Base-by-base conservation (phyloP, 371 early-diverging fungal species). In the Phascolomyces articulosus region DNA sequence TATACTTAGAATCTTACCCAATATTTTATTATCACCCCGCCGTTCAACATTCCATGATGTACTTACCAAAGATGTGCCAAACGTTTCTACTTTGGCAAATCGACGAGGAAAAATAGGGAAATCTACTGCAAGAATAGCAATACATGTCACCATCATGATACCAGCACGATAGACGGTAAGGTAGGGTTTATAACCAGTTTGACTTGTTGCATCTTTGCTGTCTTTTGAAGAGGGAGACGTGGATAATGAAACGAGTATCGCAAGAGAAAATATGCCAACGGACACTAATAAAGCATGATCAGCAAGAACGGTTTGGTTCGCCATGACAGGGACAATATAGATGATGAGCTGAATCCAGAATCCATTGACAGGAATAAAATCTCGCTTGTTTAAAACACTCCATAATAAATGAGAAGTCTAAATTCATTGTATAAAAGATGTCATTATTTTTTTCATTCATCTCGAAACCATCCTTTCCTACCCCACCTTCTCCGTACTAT, bases 71-170 rank as follows among this genome's bases (percentile, higher is more conserved):
- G 96, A 96, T 3, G 89, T 90, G 1, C 98, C 98, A 80, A 87
- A 96, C 11, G 90, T 91, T 65, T 98, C 98, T 4, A 92, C 92
- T 78, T 98, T 98, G 59, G 95, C 95, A 74, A 91, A 95, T 26
- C 89, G 82, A 23, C 96, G 81, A 8, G 98, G 98, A 68, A 96
- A 98, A 28, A 94, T 85, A n/a, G 86, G 84, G 72, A 98, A 98
- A 77, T 98, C 98, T 2, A 98, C 98, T 0, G 97, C 98, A 16
- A 98, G 82, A 59, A 98, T 98, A 13, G 83, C 85, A 38, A 86
- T 87, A 73, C 90, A 96, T 40, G 90, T 94, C 55, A 89, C 55
- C 70, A 91, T 71, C 95, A 91, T 90, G 82, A 93, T 80, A 26
- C 85, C 87, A 9, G 90, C 88, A 9, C 94, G 88, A 73, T 91